Evolutionary conservation across 2,329 filamentous ascomycete genomes (phyloP), one percentile per base, ranked within the genome.

Genomic region (Beauveria sp.): DNA sequence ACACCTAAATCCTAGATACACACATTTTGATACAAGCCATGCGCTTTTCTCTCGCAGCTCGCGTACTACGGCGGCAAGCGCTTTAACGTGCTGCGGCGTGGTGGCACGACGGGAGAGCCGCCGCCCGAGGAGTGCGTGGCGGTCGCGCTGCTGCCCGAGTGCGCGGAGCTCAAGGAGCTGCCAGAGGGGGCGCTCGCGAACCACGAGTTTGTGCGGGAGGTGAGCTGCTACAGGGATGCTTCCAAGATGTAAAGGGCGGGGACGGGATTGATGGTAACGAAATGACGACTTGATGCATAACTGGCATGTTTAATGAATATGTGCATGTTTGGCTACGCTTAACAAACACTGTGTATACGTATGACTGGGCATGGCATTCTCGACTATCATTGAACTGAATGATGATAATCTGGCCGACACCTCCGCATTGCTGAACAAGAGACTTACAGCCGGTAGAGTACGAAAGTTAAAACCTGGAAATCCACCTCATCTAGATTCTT

Each of bases 1-100:
- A 5, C 3, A 22, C n/a, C 18, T 10, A 26, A 28, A n/a, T n/a
- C n/a, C n/a, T n/a, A n/a, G n/a, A 12, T 20, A n/a, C n/a, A 26
- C 9, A 12, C 34, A 22, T 9, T n/a, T 16, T 2, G 3, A 10
- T n/a, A n/a, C n/a, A 52, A 77, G 12, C 67, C 22, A 62, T 62
- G 60, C 80, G 80, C 42, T 76, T 77, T 59, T 74, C 77, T 5
- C 69, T 69, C n/a, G 68, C 51, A 9, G 24, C 60, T 77, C 1
- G 67, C 69, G 2, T 79, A 76, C 67, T 76, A 76, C 63, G 52
- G 65, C 10, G 61, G 64, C 10, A 52, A 58, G n/a, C 66, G 70
- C 46, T 72, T 72, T 42, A 68, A 71, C 34, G 67, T 71, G 8
- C 65, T 77, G 59, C 73, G 70, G 28, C 66, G 31, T 4, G 34